Conservation (phyloP, 2,329 filamentous ascomycete genomes). For the Emericellopsis cladophorae region DNA sequence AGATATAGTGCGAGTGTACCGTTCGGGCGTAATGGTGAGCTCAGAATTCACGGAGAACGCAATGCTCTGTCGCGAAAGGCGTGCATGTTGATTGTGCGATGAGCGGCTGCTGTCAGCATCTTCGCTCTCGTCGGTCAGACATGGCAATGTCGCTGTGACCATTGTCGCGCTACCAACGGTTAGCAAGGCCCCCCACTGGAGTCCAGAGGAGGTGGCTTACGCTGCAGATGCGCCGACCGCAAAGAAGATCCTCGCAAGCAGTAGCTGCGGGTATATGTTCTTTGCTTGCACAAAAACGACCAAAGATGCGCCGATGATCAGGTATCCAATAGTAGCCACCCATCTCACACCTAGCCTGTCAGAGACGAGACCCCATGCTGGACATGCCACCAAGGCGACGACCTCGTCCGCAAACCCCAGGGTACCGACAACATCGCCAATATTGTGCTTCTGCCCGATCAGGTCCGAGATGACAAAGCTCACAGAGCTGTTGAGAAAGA, state of each 20-base stretch:
- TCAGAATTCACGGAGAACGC: constrained; percentile 61
- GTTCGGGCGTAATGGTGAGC: constrained; percentile 59
- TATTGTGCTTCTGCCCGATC: constrained; percentile 58
- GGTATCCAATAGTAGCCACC: constrained; percentile 67
- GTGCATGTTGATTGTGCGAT: constrained; percentile 19
- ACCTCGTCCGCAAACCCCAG: constrained; percentile 77
- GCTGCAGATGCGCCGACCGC: constrained; percentile 84
- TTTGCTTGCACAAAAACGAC: constrained; percentile 72
- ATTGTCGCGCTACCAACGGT: constrained; percentile 55
- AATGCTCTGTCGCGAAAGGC: constrained; percentile 40
- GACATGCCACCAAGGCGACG: constrained; percentile 69
- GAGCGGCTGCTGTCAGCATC: constrained; percentile 5
- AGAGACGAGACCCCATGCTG: constrained; percentile 65
- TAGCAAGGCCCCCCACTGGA: neutral
- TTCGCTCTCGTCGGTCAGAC: constrained; percentile 41
- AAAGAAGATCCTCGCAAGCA: constrained; percentile 77
- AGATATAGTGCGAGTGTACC: constrained; percentile 29
- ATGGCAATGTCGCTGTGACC: constrained; percentile 89
- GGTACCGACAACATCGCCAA: constrained; percentile 73
- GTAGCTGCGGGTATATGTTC: constrained; percentile 79
- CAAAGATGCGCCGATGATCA: constrained; percentile 65
- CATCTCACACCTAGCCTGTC: constrained; percentile 65
- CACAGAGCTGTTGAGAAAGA: constrained; percentile 76
- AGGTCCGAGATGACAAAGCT: constrained; percentile 79
- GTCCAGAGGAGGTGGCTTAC: constrained; percentile 27